Conservation (phyloP, 768 basidiomycete species). For the Suillus alpinus region DNA sequence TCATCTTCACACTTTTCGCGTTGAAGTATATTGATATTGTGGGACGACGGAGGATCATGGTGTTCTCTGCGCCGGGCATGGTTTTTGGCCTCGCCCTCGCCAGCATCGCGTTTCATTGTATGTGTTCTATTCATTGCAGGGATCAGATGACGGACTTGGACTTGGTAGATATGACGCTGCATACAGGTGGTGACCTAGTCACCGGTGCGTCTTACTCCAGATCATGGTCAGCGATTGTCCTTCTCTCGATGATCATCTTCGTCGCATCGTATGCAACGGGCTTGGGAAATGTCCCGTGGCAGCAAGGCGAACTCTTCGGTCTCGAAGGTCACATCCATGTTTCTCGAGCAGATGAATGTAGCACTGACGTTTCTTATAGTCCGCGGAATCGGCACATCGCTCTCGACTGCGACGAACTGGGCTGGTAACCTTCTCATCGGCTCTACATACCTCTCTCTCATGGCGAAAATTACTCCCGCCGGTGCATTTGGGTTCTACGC, state of each 20-base stretch:
- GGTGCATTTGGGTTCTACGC: constrained; percentile 80
- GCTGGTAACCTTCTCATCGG: constrained; percentile 72
- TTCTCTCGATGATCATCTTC: constrained; percentile 82
- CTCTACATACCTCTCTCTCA: constrained; percentile 77
- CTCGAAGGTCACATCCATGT: constrained; percentile 53
- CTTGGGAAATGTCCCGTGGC: constrained; percentile 82
- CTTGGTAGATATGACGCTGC: constrained; percentile 50
- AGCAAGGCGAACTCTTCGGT: constrained; percentile 80
- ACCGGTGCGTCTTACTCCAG: constrained; percentile 56
- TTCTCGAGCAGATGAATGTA: background rate
- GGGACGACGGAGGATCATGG: constrained; percentile 68
- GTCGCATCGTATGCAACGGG: constrained; percentile 81
- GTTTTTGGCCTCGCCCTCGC: constrained; percentile 61
- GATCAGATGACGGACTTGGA: background rate
- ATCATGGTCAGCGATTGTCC: constrained; percentile 63
- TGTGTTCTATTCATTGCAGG: constrained; percentile 21
- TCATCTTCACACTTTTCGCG: constrained; percentile 73
- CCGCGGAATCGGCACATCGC: constrained; percentile 73
- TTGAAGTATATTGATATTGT: constrained; percentile 67
- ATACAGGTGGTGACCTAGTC: constrained; percentile 59
- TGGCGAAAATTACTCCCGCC: constrained; percentile 68
- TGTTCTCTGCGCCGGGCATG: constrained; percentile 74
- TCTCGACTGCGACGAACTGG: constrained; percentile 80
- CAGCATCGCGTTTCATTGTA: constrained; percentile 65
- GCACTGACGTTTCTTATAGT: constrained; percentile 34